phyloP scores from a whole-genome alignment of 306 rosid species.

The Biancaea sappan region DNA sequence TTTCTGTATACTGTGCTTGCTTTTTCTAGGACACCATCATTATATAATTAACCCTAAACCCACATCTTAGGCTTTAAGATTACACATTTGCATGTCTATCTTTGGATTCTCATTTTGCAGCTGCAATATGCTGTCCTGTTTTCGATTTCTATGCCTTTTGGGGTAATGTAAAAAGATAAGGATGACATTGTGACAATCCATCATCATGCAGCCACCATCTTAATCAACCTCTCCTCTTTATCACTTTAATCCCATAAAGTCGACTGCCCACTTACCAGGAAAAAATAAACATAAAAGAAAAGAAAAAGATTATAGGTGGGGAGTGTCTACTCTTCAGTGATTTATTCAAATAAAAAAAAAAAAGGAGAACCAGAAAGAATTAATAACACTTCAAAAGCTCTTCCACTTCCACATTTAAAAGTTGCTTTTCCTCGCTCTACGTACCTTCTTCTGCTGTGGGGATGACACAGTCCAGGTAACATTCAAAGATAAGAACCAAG shows the following conservation, averaged over 20 bases:
- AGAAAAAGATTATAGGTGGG: not conserved
- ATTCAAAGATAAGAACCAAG: not conserved
- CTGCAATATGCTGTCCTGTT: slow-evolving; percentile 33
- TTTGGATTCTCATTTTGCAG: slow-evolving; percentile 50
- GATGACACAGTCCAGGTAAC: slow-evolving; percentile 17
- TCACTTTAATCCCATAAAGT: slow-evolving; percentile 48
- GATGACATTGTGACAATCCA: slow-evolving; percentile 35
- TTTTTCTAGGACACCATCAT: slow-evolving; percentile 34
- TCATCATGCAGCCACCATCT: slow-evolving; percentile 35
- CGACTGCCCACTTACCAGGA: slow-evolving; percentile 21
- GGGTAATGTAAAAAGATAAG: slow-evolving; percentile 37
- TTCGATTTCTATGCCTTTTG: slow-evolving; percentile 39
- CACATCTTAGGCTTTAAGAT: slow-evolving; percentile 19
- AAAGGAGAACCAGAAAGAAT: slow-evolving; percentile 15
- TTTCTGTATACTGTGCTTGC: slow-evolving; percentile 34
- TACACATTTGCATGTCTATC: slow-evolving; percentile 31
- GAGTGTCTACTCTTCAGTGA: slow-evolving; percentile 33
- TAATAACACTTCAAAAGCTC: slow-evolving; percentile 40
- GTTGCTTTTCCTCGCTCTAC: slow-evolving; percentile 34
- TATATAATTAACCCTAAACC: slow-evolving; percentile 39
- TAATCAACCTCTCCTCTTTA: slow-evolving; percentile 24
- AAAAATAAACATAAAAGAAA: too few species aligned
- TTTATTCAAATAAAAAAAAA: slow-evolving; percentile 17
- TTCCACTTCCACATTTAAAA: slow-evolving; percentile 42
- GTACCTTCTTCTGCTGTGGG: not conserved